Evolutionary conservation across 352 stramenopile species (phyloP), one percentile per base, ranked within the genome.

Genomic region (Aphanomyces euteiches): DNA sequence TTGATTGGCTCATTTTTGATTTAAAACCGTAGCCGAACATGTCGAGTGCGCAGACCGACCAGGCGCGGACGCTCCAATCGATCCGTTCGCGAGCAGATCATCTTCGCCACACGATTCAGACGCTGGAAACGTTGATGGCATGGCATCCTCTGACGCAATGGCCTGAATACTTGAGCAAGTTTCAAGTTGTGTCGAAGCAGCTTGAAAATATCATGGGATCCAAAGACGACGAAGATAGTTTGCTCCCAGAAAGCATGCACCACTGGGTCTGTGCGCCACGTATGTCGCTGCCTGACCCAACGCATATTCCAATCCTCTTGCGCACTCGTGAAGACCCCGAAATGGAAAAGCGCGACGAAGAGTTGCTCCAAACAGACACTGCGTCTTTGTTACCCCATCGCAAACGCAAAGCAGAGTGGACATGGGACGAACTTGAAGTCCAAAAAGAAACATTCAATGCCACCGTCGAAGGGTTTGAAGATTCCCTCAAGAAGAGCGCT

Each of bases 121-220:
- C 82, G 10, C 75, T 93, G 21, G 86, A 93, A 77, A 79, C 90
- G 59, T 90, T 90, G 47, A 69, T 93, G 58, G 83, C 84, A 15
- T 93, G 86, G 86, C 84, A 90, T 56, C 86, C 86, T 7, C 81
- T 83, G 4, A 93, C 82, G 56, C 91, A 85, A 17, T 93, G 86
- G 86, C 86, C 86, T 1, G 84, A 93, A 71, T 78, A 92, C 43
- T 72, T 93, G 54, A 90, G 86, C 61, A 85, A 93, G 76, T 93
- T 89, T 73, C 89, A 91, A 81, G 86, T 93, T 45, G 90, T 93
- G 64, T 82, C 86, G 57, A 93, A 93, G 74, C 86, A 93, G 69
- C 74, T 93, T 28, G 86, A 94, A 76, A 94, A 94, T 74, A 94
- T 94, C 80, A 70, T 70, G 64, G 53, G 17, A 50, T 56, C 53